Evolutionary conservation across 2,329 filamentous ascomycete species (phyloP), one percentile per base, ranked within the genome.

Genomic region (Fusarium oligoseptatum): DNA sequence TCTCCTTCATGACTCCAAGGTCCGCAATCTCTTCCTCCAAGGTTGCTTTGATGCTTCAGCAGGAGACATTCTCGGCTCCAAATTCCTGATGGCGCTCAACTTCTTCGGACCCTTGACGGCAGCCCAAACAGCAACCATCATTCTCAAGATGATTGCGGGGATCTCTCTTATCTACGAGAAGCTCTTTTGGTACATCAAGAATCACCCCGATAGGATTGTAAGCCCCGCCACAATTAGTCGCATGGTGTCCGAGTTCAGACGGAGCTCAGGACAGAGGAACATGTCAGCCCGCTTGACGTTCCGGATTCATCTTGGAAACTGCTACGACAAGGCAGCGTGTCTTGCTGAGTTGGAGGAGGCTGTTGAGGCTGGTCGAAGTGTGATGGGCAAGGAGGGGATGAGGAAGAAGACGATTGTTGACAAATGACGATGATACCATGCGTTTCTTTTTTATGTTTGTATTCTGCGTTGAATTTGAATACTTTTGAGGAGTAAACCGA

Each of bases 341-440:
- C 27, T 55, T 11, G 50, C 50, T 32, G 50, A 55, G 50, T 3
- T 55, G 2, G 50, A 55, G 27, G 50, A 55, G 27, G 50, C 50
- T 20, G 50, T 55, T 20, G 50, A 55, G 17, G 50, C 17, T 7
- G 50, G 50, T 14, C 27, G 50, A 12, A 55, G 50, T 55, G 17
- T 12, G 27, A 55, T 32, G 50, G 50, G 50, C 1, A 55, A 55
- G n/a, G 50, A 55, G 27, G 50, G 50, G 6, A 55, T 55, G 50
- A 55, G 50, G 17, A 55, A 55, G 50, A 55, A 55, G 50, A 55
- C 50, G 50, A 55, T 55, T 55, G 50, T 55, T 55, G 50, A 55
- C 17, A 55, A 55, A 20, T 55, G 48, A 52, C 10, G 27, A 32
- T 55, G 50, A 55, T 55, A 55, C 50, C 50, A 55, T 34, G 11